Base-by-base conservation (phyloP, 306 rosid genomes). In the Acacia melanoxylon region DNA sequence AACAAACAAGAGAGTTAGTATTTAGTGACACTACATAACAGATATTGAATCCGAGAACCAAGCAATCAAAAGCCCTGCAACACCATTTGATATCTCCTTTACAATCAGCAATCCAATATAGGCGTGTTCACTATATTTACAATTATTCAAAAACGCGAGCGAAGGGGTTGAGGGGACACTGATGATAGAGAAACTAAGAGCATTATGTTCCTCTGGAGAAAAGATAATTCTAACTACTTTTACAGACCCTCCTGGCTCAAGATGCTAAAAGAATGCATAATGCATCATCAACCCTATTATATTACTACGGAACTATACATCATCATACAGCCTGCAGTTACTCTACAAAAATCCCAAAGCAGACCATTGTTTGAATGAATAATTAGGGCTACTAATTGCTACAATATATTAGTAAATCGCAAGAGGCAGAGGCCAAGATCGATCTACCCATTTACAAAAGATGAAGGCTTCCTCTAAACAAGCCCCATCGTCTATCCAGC, bases 221-320 rank as follows among this genome's bases (percentile, higher is more conserved):
- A 49, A 76, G 11, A 61, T 61, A 25, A 9, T 40, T 35, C 65
- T 45, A 67, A 29, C 74, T 44, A 52, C 37, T 73, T 68, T 48
- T 63, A 67, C 81, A 83, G 68, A 20, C 73, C 77, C 87, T 49
- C 80, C 87, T 61, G 16, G 25, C 48, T 48, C 41, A 74, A 22
- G 20, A 29, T 61, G 84, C 56, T 33, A 85, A 49, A 86, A 75
- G 44, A 82, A 68, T 74, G 75, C 88, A 82, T 5, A 35, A 78
- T n/a, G 31, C 73, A 16, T 67, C 45, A 67, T 9, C 58, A 42
- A 37, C 22, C 46, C 35, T 76, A 70, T 54, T 37, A 37, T 6
- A 48, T 51, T 51, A 51, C 29, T 58, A 58, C 31, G 62, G 69
- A 81, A 25, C 79, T 78, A 77, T 40, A 83, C 73, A 74, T 54